Evolutionary conservation across 2,329 filamentous ascomycete species (phyloP).

Genomic region (Cercospora sesami): DNA sequence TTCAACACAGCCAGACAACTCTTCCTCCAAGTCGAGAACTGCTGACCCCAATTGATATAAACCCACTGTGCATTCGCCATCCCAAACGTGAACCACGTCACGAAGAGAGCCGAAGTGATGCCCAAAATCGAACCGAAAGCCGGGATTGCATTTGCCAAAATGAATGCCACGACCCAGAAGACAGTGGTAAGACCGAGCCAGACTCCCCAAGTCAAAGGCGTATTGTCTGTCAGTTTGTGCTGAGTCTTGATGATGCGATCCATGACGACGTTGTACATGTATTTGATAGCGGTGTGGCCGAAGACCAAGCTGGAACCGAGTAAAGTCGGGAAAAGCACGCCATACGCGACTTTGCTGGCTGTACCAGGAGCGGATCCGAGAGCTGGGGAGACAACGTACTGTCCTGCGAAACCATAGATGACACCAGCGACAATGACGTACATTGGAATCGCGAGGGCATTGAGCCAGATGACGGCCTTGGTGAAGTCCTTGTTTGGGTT

Average conservation of each 20-base stretch:
- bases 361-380: slow-evolving; percentile 49
- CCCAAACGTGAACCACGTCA: slow-evolving; percentile 57
- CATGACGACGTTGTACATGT: slow-evolving; percentile 54
- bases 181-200: slow-evolving; percentile 52
- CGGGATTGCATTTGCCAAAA: slow-evolving; percentile 52
- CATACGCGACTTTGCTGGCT: slow-evolving; percentile 55
- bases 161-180: slow-evolving; percentile 49
- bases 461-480: slow-evolving; percentile 37
- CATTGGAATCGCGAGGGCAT: slow-evolving; percentile 52
- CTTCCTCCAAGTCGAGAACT: slow-evolving; percentile 11
- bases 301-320: slow-evolving; percentile 54
- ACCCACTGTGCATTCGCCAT: slow-evolving; percentile 22
- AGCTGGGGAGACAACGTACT: slow-evolving; percentile 49
- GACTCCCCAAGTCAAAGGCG: slow-evolving; percentile 48
- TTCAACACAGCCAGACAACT: slow-evolving; percentile 9
- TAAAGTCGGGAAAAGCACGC: slow-evolving; percentile 54
- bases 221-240: slow-evolving; percentile 41
- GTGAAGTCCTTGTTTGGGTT: slow-evolving; percentile 37
- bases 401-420: slow-evolving; percentile 54
- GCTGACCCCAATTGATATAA: slow-evolving; percentile 10
- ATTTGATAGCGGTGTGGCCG: slow-evolving; percentile 54
- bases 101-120: slow-evolving; percentile 53
- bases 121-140: slow-evolving; percentile 58
- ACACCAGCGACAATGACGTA: slow-evolving; percentile 56
- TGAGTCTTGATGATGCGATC: slow-evolving; percentile 6